Conservation (phyloP, 73 alveolate genomes). For the Stentor coeruleus region DNA sequence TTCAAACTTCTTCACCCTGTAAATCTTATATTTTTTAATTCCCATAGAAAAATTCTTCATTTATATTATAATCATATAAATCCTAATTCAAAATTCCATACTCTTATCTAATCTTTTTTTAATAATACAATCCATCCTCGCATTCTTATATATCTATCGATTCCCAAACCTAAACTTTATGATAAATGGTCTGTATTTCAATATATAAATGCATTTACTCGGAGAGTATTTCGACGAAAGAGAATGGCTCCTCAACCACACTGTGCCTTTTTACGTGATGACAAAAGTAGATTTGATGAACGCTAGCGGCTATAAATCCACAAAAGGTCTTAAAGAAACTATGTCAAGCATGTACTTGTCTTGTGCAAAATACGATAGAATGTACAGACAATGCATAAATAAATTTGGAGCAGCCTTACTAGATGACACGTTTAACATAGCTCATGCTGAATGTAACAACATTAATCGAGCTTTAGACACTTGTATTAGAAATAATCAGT, state of each 20-base stretch:
- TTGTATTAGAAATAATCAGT: not conserved
- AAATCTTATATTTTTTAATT: too few species aligned
- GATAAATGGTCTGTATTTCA: too few species aligned
- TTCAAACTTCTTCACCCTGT: too few species aligned
- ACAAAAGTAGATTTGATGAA: conserved; percentile 11
- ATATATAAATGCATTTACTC: conserved; percentile 22
- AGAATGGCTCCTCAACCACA: conserved; percentile 28
- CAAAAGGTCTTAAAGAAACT: conserved; percentile 21
- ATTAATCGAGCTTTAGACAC: not conserved
- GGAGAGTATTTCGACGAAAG: conserved; percentile 31
- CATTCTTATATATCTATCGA: too few species aligned
- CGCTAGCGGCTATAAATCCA: not conserved
- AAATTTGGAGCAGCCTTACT: conserved; percentile 14
- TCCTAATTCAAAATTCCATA: too few species aligned
- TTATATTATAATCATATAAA: too few species aligned
- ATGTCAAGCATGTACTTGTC: conserved; percentile 20
- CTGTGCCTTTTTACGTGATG: not conserved
- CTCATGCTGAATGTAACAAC: conserved; percentile 25
- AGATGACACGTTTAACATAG: not conserved
- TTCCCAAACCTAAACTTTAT: too few species aligned
- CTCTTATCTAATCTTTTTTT: too few species aligned
- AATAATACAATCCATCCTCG: too few species aligned
- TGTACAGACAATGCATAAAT: conserved; percentile 25
- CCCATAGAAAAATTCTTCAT: too few species aligned
- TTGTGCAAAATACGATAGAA: conserved; percentile 26